phyloP scores from a whole-genome alignment of 2,329 filamentous ascomycete genomes.

The Aspergillus tamarii region DNA sequence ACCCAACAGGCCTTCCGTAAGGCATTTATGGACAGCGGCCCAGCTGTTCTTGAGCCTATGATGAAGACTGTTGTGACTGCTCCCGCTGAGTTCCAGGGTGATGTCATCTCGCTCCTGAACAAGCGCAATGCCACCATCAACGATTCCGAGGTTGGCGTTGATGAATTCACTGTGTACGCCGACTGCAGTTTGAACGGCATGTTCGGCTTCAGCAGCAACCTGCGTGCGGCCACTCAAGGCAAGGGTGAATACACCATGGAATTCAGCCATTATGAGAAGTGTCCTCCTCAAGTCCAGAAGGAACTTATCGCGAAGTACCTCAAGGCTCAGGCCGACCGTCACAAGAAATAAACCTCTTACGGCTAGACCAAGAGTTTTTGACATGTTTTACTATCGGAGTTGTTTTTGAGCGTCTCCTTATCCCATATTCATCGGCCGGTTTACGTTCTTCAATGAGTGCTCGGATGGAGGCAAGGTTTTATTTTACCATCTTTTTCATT shows the following conservation, averaged over 20 bases:
- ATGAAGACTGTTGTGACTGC: slow-evolving; percentile 99
- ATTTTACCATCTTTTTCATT: slow-evolving; percentile 12
- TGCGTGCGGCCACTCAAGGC: slow-evolving; percentile 91
- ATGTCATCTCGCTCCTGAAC: slow-evolving; percentile 91
- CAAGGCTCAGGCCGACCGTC: slow-evolving; percentile 67
- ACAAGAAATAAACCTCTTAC: slow-evolving; percentile 56
- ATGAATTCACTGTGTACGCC: slow-evolving; percentile 90
- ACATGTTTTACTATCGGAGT: background rate
- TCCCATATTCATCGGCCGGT: background rate
- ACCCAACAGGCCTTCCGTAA: slow-evolving; percentile 97
- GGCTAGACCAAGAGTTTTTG: background rate
- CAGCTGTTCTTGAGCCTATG: slow-evolving; percentile 86
- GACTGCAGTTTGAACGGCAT: slow-evolving; percentile 95
- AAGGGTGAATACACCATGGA: slow-evolving; percentile 99
- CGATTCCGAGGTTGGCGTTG: slow-evolving; percentile 89
- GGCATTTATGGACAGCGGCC: slow-evolving; percentile 78
- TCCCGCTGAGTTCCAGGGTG: slow-evolving; percentile 96
- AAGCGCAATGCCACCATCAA: slow-evolving; percentile 95
- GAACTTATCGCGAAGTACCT: slow-evolving; percentile 70
- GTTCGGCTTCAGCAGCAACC: slow-evolving; percentile 93
- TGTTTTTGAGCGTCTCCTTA: slow-evolving; percentile 8
- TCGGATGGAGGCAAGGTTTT: slow-evolving; percentile 14
- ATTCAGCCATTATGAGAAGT: slow-evolving; percentile 91
- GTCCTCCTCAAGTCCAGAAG: slow-evolving; percentile 83
- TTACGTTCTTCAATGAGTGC: slow-evolving; percentile 13